Evolutionary conservation across 2,329 filamentous ascomycete genomes (phyloP).

Genomic region (Microcyclospora tardicrescens): DNA sequence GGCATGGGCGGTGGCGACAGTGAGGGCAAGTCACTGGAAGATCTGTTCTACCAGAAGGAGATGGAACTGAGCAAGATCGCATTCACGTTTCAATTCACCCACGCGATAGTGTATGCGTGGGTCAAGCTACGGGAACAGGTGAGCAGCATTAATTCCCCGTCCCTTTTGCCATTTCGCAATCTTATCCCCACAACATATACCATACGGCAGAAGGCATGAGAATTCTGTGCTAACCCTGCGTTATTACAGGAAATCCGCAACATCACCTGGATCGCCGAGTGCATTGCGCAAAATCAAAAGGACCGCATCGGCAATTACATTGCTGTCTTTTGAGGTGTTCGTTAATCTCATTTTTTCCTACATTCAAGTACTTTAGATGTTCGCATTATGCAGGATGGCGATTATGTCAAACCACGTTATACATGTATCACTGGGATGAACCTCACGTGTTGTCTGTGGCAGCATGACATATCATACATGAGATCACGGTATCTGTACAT

Average conservation of each 20-base stretch:
- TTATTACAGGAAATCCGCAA: constrained; percentile 80
- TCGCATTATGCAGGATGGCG: no score
- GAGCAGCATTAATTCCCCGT: constrained; percentile 23
- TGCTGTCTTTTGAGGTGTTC: constrained; percentile 63
- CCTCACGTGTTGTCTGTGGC: no score
- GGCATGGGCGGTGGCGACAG: constrained; percentile 52
- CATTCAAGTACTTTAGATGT: no score
- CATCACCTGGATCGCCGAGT: constrained; percentile 98
- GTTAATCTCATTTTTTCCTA: background rate
- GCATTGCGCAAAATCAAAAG: constrained; percentile 99
- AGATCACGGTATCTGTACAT: no score
- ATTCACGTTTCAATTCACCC: constrained; percentile 93
- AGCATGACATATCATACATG: no score
- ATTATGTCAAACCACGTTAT: no score
- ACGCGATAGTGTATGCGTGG: constrained; percentile 92
- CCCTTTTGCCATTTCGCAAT: background rate
- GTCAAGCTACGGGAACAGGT: constrained; percentile 96
- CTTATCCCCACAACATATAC: background rate
- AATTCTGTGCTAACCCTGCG: constrained; percentile 12
- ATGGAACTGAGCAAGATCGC: constrained; percentile 95
- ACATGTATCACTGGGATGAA: no score
- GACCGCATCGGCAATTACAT: constrained; percentile 98
- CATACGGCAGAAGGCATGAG: background rate
- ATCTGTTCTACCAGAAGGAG: constrained; percentile 98
- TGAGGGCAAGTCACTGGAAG: constrained; percentile 83